phyloP scores from a whole-genome alignment of 208 protist species.

The Trichomonas tenax region DNA sequence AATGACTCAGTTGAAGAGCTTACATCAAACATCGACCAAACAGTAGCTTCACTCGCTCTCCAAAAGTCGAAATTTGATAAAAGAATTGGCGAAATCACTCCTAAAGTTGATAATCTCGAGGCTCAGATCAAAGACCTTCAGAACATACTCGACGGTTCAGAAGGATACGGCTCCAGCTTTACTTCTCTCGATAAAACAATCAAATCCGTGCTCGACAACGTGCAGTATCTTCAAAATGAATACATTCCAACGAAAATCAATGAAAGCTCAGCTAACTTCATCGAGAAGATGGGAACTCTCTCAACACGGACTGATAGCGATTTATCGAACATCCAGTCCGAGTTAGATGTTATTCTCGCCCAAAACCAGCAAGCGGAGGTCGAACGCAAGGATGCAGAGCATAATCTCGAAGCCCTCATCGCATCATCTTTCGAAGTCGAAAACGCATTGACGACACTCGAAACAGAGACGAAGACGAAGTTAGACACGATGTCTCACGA shows the following conservation, averaged over 20 bases:
- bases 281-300: not conserved
- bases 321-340: not conserved
- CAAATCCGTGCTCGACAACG: not conserved
- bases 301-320: not conserved
- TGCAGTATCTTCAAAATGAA: not conserved
- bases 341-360: not conserved
- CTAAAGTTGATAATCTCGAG: not conserved
- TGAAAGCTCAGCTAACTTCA: not conserved
- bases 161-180: not conserved
- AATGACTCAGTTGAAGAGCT: not conserved
- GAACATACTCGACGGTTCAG: not conserved
- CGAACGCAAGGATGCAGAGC: not conserved
- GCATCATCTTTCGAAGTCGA: not conserved
- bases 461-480: not conserved
- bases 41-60: not conserved
- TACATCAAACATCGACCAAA: not conserved
- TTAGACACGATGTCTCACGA: not conserved
- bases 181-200: not conserved
- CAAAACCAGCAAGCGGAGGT: not conserved
- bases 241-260: not conserved
- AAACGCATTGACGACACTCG: not conserved
- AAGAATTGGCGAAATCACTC: not conserved
- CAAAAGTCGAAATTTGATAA: not conserved
- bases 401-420: not conserved
- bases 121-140: not conserved